Evolutionary conservation across 208 protist genomes (phyloP).

Genomic region (Leishmania gerbilli): DNA sequence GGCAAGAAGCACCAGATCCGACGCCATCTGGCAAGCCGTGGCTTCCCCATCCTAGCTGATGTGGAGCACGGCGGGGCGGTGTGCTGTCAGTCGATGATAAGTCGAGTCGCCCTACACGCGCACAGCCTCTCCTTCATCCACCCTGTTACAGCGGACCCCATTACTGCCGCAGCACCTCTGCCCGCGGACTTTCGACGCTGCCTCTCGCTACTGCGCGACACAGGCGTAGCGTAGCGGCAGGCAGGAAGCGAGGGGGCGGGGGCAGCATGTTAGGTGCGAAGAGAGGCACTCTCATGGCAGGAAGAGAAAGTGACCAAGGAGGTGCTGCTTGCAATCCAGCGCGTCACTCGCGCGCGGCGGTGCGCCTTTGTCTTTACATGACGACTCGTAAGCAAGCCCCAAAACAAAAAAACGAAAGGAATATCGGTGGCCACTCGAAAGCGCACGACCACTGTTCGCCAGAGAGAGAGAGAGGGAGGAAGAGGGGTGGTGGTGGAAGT

Average conservation of each 20-base stretch:
- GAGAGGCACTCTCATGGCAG: no score
- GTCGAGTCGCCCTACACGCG: constrained; percentile 79
- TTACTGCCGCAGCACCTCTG: constrained; percentile 51
- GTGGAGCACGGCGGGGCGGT: constrained; percentile 79
- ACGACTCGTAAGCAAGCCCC: background rate
- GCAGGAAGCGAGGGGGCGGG: background rate
- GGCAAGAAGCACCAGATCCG: constrained; percentile 90
- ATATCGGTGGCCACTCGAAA: no score
- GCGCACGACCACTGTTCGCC: no score
- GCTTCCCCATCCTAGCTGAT: constrained; percentile 78
- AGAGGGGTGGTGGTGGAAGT: background rate
- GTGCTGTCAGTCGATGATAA: constrained; percentile 56
- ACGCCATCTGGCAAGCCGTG: constrained; percentile 69
- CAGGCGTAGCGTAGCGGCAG: background rate
- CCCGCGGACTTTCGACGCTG: constrained; percentile 53
- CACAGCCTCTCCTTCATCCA: constrained; percentile 65
- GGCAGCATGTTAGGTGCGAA: background rate
- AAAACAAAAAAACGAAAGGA: background rate
- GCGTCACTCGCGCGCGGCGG: background rate
- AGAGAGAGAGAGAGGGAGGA: background rate
- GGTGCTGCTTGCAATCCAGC: background rate
- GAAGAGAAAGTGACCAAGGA: background rate
- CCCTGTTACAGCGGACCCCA: constrained; percentile 41
- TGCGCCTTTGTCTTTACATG: background rate
- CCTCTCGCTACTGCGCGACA: constrained; percentile 25